phyloP scores from a whole-genome alignment of 208 protist species.

The Balamuthia mandrillaris region DNA sequence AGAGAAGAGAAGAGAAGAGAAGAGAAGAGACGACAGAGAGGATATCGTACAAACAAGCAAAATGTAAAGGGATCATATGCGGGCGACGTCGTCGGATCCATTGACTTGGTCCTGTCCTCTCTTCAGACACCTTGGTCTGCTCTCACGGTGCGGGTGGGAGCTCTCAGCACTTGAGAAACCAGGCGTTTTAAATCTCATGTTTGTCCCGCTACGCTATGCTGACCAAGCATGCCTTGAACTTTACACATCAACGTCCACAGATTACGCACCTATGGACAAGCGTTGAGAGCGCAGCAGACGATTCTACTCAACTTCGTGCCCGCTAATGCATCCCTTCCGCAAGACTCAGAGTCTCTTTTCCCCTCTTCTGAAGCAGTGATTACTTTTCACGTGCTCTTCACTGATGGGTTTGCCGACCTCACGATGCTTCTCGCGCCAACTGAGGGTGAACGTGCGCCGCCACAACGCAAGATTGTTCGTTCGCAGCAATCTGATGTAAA shows the following conservation, averaged over 20 bases:
- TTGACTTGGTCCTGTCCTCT: not conserved
- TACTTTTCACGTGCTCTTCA: slow-evolving; percentile 34
- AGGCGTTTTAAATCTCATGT: too few species aligned
- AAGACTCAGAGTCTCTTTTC: not conserved
- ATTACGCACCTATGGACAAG: slow-evolving; percentile 21
- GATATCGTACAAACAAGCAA: not conserved
- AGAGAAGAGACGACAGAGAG: not conserved
- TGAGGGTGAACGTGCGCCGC: not conserved
- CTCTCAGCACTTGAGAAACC: too few species aligned
- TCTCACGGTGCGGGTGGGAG: not conserved
- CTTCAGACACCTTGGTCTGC: not conserved
- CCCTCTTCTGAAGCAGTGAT: slow-evolving; percentile 2
- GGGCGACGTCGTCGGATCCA: not conserved
- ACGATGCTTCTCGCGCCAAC: slow-evolving; percentile 30
- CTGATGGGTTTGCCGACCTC: slow-evolving; percentile 34
- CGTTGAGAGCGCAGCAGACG: slow-evolving; percentile 34
- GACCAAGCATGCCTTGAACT: too few species aligned
- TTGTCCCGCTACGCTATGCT: too few species aligned
- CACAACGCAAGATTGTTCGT: slow-evolving; percentile 25
- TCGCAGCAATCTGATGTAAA: not conserved
- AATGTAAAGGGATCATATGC: not conserved
- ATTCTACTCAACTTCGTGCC: slow-evolving; percentile 38
- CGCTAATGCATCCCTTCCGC: slow-evolving; percentile 15
- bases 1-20: not conserved
- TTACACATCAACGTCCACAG: too few species aligned